phyloP scores from a whole-genome alignment of 805 yeast species.

The Ogataea pilisensis region DNA sequence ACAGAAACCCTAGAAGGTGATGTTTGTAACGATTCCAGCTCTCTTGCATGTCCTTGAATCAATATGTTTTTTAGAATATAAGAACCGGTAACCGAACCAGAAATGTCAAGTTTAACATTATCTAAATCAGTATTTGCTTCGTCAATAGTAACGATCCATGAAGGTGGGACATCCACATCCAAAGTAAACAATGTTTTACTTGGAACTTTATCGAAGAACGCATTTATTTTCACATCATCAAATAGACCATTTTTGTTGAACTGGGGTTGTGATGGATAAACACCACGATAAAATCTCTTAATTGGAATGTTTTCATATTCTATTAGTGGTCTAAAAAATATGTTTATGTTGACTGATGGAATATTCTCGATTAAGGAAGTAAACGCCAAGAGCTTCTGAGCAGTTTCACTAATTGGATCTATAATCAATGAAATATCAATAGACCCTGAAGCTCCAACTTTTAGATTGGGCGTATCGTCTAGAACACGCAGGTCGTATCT shows the following conservation, averaged over 20 bases:
- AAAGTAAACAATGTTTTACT: constrained; percentile 47
- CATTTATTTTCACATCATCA: constrained; percentile 23
- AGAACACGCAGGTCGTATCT: constrained; percentile 14
- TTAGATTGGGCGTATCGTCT: constrained; percentile 4
- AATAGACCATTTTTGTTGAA: constrained; percentile 30
- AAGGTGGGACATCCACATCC: constrained; percentile 55
- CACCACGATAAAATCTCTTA: constrained; percentile 55
- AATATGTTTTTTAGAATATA: constrained; percentile 52
- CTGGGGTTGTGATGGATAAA: constrained; percentile 30
- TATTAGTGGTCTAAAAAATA: constrained; percentile 53
- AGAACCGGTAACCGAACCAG: constrained; percentile 38
- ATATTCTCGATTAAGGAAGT: constrained; percentile 35
- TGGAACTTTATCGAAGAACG: constrained; percentile 46
- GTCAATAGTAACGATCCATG: constrained; percentile 64
- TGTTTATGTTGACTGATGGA: constrained; percentile 47
- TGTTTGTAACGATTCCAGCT: constrained; percentile 26
- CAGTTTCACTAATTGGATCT: constrained; percentile 68
- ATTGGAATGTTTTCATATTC: constrained; percentile 41
- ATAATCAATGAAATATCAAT: constrained; percentile 57
- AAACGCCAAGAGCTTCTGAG: constrained; percentile 60
- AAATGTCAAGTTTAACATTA: constrained; percentile 46
- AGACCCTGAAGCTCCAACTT: not conserved
- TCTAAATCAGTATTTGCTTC: constrained; percentile 57
- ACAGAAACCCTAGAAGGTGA: constrained; percentile 54
- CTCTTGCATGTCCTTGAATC: constrained; percentile 68